phyloP scores from a whole-genome alignment of 495 filamentous ascomycete species.

The Aspergillus funiculosus region DNA sequence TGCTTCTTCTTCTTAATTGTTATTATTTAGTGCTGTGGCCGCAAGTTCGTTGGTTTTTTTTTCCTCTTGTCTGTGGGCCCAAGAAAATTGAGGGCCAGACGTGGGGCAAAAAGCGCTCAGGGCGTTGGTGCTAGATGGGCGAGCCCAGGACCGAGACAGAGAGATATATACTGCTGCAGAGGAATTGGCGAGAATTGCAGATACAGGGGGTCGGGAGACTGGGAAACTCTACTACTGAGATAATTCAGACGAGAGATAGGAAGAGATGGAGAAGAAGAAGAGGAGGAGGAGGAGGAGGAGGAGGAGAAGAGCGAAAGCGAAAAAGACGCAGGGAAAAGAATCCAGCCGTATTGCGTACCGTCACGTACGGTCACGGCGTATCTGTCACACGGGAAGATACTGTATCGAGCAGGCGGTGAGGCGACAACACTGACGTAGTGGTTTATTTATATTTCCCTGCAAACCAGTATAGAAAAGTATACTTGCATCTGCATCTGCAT shows the following conservation, averaged over 20 bases:
- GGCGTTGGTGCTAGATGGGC: too few relatives aligned
- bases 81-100: constrained; percentile 7
- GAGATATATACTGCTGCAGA: too few relatives aligned
- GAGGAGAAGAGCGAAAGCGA: neutral
- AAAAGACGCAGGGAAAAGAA: neutral
- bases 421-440: neutral
- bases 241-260: neutral
- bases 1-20: neutral
- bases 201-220: too few relatives aligned
- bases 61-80: constrained; percentile 8
- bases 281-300: constrained; percentile 1
- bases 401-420: constrained; percentile 7
- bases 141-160: too few relatives aligned
- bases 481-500: too few relatives aligned
- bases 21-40: neutral
- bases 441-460: too few relatives aligned
- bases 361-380: neutral
- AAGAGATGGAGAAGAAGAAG: neutral
- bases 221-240: too few relatives aligned
- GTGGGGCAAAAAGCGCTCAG: too few relatives aligned
- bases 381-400: constrained; percentile 9
- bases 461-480: too few relatives aligned
- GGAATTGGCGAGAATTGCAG: too few relatives aligned
- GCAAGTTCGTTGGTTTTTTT: neutral
- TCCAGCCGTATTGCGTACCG: neutral